These are phyloP conservation scores for Colletotrichum truncatum DNA, from an alignment of 2,329 filamentous ascomycete genomes.

Conservation along the genomic window DNA sequence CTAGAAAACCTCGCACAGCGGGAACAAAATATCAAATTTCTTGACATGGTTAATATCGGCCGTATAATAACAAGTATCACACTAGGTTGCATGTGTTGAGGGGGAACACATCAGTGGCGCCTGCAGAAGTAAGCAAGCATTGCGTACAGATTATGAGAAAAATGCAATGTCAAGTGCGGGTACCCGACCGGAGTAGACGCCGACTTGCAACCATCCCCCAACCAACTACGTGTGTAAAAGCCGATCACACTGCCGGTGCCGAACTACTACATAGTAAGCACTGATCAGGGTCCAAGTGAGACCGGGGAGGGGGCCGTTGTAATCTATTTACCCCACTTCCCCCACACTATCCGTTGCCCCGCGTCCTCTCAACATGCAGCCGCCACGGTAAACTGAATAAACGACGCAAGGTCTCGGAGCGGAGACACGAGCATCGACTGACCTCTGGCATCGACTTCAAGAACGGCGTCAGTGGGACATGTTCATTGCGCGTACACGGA, in stretches of 20 bases:
- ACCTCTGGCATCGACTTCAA: background rate
- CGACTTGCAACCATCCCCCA: too few relatives aligned
- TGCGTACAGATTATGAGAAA: background rate
- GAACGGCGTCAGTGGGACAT: background rate
- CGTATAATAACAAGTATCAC: too few relatives aligned
- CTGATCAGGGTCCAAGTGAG: background rate
- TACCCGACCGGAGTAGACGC: background rate
- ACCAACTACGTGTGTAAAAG: too few relatives aligned
- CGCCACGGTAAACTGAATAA: background rate
- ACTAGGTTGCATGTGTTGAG: background rate
- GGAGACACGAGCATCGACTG: background rate
- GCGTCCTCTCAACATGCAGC: background rate
- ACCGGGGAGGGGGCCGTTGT: background rate
- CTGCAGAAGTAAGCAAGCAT: background rate
- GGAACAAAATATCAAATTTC: constrained; percentile 1
- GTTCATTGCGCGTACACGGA: background rate
- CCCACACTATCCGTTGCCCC: constrained; percentile 11
- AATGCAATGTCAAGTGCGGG: background rate
- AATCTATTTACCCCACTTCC: background rate
- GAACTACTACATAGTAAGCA: background rate
- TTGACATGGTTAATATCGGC: background rate
- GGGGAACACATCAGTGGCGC: background rate
- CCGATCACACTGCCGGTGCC: too few relatives aligned
- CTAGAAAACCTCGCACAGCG: constrained; percentile 14
- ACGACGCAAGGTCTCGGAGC: background rate